Evolutionary conservation across 2,329 filamentous ascomycete genomes (phyloP).

Genomic region (Penicillium sclerotiorum): DNA sequence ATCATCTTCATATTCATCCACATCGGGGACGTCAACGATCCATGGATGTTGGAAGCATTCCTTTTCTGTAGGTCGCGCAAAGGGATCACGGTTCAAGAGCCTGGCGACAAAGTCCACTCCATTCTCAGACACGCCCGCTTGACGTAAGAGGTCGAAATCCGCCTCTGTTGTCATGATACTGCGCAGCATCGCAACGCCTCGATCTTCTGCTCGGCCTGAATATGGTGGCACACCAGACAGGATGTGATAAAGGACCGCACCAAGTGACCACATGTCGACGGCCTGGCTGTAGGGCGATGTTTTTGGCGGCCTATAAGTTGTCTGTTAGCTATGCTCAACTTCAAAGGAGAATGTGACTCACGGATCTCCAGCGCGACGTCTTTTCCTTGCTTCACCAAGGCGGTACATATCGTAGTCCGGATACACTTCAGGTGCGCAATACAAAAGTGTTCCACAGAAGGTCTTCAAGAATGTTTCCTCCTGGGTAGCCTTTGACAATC

Average conservation of each 20-base stretch:
- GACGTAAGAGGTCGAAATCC: conserved; percentile 65
- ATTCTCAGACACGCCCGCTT: conserved; percentile 61
- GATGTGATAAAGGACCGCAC: conserved; percentile 85
- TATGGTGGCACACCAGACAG: conserved; percentile 82
- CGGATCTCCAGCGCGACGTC: conserved; percentile 57
- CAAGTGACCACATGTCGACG: conserved; percentile 95
- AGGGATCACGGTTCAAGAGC: conserved; percentile 83
- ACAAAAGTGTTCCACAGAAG: conserved; percentile 93
- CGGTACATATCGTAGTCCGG: conserved; percentile 73
- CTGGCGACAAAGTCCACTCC: conserved; percentile 73
- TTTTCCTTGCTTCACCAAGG: conserved; percentile 62
- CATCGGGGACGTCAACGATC: conserved; percentile 61
- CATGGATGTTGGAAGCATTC: conserved; percentile 74
- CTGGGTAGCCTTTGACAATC: conserved; percentile 89
- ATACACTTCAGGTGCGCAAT: conserved; percentile 96
- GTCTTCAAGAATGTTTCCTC: conserved; percentile 92
- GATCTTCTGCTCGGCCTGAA: conserved; percentile 73
- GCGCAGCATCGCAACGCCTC: conserved; percentile 73
- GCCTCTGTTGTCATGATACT: conserved; percentile 81
- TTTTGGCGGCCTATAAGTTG: conserved; percentile 46
- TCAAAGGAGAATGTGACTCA: conserved; percentile 28
- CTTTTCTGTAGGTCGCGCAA: conserved; percentile 71
- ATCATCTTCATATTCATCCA: conserved; percentile 66
- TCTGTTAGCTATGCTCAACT: background rate
- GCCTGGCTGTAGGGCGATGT: conserved; percentile 79